Base-by-base conservation (phyloP, 2,329 filamentous ascomycete genomes). In the Zopfia rhizophila region DNA sequence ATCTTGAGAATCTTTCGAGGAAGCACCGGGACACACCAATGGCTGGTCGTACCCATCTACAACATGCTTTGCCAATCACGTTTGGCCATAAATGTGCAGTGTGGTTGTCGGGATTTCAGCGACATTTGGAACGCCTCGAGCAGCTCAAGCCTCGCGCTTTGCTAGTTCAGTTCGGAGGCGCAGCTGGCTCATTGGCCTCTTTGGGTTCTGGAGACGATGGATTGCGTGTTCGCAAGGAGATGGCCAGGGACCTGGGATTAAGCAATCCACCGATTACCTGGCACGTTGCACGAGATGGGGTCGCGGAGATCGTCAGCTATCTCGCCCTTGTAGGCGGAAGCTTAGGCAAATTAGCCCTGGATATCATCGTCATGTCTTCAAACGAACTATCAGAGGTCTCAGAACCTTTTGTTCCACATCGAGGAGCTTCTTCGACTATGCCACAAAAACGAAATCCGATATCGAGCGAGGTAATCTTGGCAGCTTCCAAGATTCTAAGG, bases 71-170 rank as follows among this genome's bases (percentile, higher is more conserved):
- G 0, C 81, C 81, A 0, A 74, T 80, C 13, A 83, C 81, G 0
- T 83, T 83, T 53, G 81, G 81, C 1, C 82, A 82, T 60, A 83
- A 83, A 58, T 80, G 78, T 37, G 81, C 80, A 2, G 78, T 82
- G 0, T 83, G 78, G 69, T 69, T 84, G 0, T 78, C 78, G 0
- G 67, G 76, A 0, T 71, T 83, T 3, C 70, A 76, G 6, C 70
- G 81, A 0, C 79, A 83, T 45, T 58, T 71, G 0, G 72, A 80
- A 27, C 68, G 81, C 2, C 66, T 83, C 3, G 55, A 72, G 5
- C 70, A 82, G 38, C 61, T 83, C 3, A 70, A 75, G 36, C 55
- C 67, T 1, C 73, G 80, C 3, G 71, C 72, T 24, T 58, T 84
- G 3, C 64, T 82, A 19, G 80, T 82, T 0, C 81, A 84, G 40